These are phyloP conservation scores for Eragrostis nindensis DNA, from an alignment of 176 grass and related monocot genomes.

Conservation along the genomic window DNA sequence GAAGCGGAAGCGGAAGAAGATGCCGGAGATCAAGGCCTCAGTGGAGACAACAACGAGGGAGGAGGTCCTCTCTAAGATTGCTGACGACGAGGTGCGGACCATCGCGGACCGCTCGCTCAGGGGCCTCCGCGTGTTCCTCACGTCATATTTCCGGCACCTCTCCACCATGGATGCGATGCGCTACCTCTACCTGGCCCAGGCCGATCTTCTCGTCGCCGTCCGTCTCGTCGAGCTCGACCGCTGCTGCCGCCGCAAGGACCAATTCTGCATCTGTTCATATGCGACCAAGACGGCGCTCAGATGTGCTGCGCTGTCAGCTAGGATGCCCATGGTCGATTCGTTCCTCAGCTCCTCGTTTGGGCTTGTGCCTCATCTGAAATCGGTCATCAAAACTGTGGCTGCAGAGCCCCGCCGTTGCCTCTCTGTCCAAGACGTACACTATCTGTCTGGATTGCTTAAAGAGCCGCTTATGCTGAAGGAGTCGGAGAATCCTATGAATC, in stretches of 20 bases:
- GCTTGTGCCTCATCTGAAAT: not conserved
- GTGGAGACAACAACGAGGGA: not conserved
- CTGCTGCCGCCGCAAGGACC: not conserved
- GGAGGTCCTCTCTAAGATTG: not conserved
- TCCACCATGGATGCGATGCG: not conserved
- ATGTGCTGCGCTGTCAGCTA: not conserved
- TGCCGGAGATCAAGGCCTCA: not conserved
- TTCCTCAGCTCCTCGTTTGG: not conserved
- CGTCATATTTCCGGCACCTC: not conserved
- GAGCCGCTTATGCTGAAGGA: not conserved
- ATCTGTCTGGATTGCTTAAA: not conserved
- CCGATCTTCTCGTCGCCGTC: conserved; percentile 6
- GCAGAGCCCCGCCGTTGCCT: not conserved
- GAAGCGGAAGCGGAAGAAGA: not conserved
- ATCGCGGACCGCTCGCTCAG: not conserved
- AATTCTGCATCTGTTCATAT: not conserved
- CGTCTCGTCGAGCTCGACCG: not conserved
- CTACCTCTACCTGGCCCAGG: not conserved
- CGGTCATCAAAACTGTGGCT: not conserved
- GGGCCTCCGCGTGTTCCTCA: not conserved
- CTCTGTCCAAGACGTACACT: not conserved
- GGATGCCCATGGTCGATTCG: not conserved
- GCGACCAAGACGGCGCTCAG: not conserved
- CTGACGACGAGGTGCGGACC: not conserved
- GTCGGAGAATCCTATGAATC: not conserved